Base-by-base conservation (phyloP, 2,329 filamentous ascomycete genomes). In the Pseudopithomyces maydicus region DNA sequence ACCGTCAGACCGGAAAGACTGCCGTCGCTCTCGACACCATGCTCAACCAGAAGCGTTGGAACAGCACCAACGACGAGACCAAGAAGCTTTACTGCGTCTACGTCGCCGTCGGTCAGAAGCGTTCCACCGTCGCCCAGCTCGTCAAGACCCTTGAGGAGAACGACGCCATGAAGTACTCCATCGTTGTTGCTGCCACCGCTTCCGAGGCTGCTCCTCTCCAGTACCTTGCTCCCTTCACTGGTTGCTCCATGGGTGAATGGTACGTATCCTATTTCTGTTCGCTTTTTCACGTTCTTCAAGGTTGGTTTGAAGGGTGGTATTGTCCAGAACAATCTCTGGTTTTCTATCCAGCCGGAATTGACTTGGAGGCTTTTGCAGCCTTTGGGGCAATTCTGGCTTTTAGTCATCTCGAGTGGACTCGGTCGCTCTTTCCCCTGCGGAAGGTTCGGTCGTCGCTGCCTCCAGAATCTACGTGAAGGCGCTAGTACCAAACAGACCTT, bases 11-110 rank as follows among this genome's bases (percentile, higher is more conserved):
- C 74, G 95, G 95, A 82, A 99, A 99, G 90, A 99, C 95, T 78
- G 95, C 95, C 75, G 94, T 99, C 79, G 94, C 90, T 76, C 91
- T 99, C 63, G 95, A 99, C 80, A 88, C 94, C 80, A 98, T 99
- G 73, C 89, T 99, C 64, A 99, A 99, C 90, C 95, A 99, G 87
- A 96, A 95, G 88, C 88, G 94, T 78, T 98, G 94, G 94, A 99
- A 99, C 88, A 84, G 81, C 79, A 75, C 81, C 78, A 85, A 77
- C 80, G 93, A 97, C 78, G 95, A 99, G 88, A 83, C 80, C 79
- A 94, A 97, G 90, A 99, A 99, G 89, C 92, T 99, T 58, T 99
- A 97, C 91, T 98, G 94, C 80, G 85, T 99, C 82, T 99, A 99
- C 88, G 95, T 98, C 75, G 95, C 95, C 77, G 89, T 99, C 73